Evolutionary conservation across 257 asterid genomes (phyloP).

Genomic region (Thymus quinquecostatus): DNA sequence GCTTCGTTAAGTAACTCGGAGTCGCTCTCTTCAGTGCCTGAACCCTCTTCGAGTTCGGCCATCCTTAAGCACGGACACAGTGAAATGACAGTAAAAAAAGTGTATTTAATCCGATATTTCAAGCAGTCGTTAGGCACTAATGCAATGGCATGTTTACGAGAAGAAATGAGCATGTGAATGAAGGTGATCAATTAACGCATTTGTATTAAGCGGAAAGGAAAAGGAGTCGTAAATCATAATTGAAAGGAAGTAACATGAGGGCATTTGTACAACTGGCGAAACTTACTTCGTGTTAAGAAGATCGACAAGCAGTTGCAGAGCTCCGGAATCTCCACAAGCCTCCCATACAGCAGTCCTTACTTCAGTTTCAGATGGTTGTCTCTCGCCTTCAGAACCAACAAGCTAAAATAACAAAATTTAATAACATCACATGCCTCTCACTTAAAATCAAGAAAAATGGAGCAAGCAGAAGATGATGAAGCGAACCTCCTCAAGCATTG

Average conservation of each 20-base stretch:
- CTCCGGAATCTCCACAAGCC: constrained; percentile 90
- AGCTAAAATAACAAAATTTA: constrained; percentile 47
- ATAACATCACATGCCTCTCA: neutral
- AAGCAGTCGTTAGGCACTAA: neutral
- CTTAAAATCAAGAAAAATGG: neutral
- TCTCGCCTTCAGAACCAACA: constrained; percentile 69
- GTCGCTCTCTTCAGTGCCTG: constrained; percentile 76
- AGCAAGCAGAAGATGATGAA: constrained; percentile 19
- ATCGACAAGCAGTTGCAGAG: constrained; percentile 84
- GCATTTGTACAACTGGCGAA: constrained; percentile 15
- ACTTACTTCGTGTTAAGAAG: constrained; percentile 81
- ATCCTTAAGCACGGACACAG: constrained; percentile 49
- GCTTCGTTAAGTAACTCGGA: constrained; percentile 52
- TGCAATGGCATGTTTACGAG: neutral
- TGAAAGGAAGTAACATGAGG: neutral
- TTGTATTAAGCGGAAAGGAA: neutral
- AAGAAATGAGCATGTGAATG: neutral
- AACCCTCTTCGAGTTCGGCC: constrained; percentile 86
- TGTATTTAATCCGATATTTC: neutral
- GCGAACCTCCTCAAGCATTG: constrained; percentile 82
- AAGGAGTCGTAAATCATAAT: neutral
- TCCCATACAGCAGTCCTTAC: constrained; percentile 92
- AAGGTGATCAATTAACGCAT: neutral
- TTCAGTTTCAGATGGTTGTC: constrained; percentile 74
- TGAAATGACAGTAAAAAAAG: neutral